Percentiles rank a stretch among this genome's conserved stretches.
These are phyloP conservation scores for Tieghemostelium lacteum DNA, from an alignment of 78 protist genomes.

Conservation along the genomic window DNA sequence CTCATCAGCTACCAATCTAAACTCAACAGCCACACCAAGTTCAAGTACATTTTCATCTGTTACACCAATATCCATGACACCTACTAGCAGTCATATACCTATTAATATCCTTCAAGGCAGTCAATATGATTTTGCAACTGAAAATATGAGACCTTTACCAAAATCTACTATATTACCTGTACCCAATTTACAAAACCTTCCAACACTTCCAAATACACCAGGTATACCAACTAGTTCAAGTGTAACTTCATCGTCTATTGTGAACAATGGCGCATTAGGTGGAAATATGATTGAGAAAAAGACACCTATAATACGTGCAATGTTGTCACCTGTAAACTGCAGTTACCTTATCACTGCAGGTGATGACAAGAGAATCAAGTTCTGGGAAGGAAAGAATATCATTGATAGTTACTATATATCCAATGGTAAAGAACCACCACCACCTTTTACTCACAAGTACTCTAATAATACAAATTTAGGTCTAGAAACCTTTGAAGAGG, in stretches of 20 bases:
- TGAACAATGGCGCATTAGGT: neutral
- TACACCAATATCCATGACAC: neutral
- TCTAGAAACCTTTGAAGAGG: conserved; percentile 40
- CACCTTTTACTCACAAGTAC: conserved; percentile 28
- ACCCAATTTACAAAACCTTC: neutral
- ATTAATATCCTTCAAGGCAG: neutral
- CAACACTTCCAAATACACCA: neutral
- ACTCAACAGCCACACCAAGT: neutral
- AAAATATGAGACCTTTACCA: conserved; percentile 21
- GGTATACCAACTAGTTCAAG: neutral
- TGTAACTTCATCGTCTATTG: neutral
- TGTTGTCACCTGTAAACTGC: conserved; percentile 63
- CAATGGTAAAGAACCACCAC: conserved; percentile 51
- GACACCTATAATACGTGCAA: conserved; percentile 51
- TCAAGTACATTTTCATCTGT: neutral
- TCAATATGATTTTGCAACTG: conserved; percentile 55
- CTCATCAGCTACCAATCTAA: neutral
- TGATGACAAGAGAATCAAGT: conserved; percentile 76
- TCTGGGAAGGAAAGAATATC: conserved; percentile 48
- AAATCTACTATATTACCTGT: neutral
- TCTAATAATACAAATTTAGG: conserved; percentile 26
- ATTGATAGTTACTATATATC: conserved; percentile 43
- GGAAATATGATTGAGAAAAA: neutral
- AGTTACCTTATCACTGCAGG: conserved; percentile 71
- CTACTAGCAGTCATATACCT: neutral